Evolutionary conservation across 2,329 filamentous ascomycete genomes (phyloP).

Genomic region (Fusarium sp.): DNA sequence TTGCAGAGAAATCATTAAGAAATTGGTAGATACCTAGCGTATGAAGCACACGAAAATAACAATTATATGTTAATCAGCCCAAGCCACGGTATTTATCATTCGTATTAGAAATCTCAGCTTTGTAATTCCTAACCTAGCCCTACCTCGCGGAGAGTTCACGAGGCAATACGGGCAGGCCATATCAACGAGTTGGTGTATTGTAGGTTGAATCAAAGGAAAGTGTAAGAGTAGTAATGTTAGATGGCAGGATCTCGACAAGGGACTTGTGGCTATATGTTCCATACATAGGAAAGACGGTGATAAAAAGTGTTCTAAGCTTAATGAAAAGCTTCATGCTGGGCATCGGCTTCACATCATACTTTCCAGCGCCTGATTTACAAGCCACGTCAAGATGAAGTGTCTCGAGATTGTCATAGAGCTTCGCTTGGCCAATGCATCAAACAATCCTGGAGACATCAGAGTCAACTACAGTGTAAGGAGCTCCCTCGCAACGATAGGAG

Average conservation of each 20-base stretch:
- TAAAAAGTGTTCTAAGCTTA: not conserved
- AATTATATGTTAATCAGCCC: too few species aligned
- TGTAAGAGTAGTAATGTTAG: not conserved
- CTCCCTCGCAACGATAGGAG: not conserved
- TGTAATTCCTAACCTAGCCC: too few species aligned
- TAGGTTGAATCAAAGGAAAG: not conserved
- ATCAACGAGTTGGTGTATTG: too few species aligned
- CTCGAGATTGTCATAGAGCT: not conserved
- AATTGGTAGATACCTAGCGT: too few species aligned
- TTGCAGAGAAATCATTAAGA: too few species aligned
- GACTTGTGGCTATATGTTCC: not conserved
- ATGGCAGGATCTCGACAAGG: not conserved
- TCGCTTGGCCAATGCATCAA: not conserved
- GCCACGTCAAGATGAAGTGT: not conserved
- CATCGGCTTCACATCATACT: not conserved
- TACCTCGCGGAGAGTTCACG: too few species aligned
- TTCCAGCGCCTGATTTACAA: too few species aligned
- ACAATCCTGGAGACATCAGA: rapidly evolving
- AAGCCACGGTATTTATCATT: too few species aligned
- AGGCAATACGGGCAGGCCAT: too few species aligned
- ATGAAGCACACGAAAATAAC: too few species aligned
- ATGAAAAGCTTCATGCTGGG: conserved; percentile 3
- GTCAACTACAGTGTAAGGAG: not conserved
- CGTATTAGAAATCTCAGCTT: too few species aligned
- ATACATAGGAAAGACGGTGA: not conserved